Conservation (phyloP, 106 monocot species). For the Apostasia shenzhenica region DNA sequence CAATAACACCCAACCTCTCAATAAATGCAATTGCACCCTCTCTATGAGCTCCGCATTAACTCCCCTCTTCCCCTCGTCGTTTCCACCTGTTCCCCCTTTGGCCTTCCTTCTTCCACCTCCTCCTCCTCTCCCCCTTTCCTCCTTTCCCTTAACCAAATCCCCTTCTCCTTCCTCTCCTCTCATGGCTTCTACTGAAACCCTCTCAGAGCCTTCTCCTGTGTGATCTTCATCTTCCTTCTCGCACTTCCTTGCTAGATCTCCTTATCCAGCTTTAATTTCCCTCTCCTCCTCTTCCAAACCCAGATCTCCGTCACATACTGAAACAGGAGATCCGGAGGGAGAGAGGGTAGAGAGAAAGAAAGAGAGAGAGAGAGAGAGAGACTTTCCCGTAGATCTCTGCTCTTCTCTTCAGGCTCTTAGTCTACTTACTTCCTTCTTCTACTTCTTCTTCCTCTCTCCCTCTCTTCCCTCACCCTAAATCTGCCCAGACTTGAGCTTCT, state of each 20-base stretch:
- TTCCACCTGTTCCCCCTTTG: conserved; percentile 26
- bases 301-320: background rate
- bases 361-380: background rate
- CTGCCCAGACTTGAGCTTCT: background rate
- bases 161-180: conserved; percentile 3
- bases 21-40: conserved; percentile 98
- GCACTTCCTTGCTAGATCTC: conserved; percentile 2
- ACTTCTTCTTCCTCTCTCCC: background rate
- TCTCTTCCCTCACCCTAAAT: conserved; percentile 1
- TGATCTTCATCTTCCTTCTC: conserved; percentile 4
- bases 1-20: conserved; percentile 37
- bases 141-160: background rate
- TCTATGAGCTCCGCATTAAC: conserved; percentile 76
- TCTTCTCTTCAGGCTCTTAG: background rate
- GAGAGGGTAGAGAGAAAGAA: conserved; percentile 6
- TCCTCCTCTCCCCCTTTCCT: background rate
- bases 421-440: conserved; percentile 5
- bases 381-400: conserved; percentile 12
- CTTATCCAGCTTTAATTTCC: conserved; percentile 1
- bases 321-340: background rate
- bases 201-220: conserved; percentile 2
- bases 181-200: conserved; percentile 4
- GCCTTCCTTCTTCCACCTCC: conserved; percentile 13
- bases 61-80: conserved; percentile 37
- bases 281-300: conserved; percentile 2